A percentile compares a stretch with the other conserved stretches of the same genome.
Conservation (phyloP, 768 basidiomycete species). For the Tulasnella sp. region DNA sequence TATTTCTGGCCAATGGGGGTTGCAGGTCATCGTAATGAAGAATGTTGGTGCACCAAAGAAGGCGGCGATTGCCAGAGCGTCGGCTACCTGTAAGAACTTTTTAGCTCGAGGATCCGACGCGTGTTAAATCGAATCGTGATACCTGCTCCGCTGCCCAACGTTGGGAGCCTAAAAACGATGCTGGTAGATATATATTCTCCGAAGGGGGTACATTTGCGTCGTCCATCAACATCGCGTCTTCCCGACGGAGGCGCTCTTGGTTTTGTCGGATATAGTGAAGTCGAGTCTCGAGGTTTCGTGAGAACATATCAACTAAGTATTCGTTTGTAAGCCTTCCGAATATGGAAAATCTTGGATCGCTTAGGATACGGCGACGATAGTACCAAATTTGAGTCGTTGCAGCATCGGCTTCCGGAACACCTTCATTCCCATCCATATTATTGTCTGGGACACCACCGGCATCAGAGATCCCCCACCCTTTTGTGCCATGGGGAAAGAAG, state of each 20-base stretch:
- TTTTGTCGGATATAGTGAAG: conserved; percentile 33
- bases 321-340: conserved; percentile 34
- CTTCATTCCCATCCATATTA: too few relatives aligned
- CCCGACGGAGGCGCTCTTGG: conserved; percentile 25
- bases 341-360: conserved; percentile 30
- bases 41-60: conserved; percentile 36
- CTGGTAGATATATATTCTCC: conserved; percentile 34
- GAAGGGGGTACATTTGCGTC: conserved; percentile 9
- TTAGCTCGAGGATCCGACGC: background rate
- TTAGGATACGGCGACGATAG: conserved; percentile 32
- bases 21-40: conserved; percentile 48
- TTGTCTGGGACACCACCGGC: too few relatives aligned
- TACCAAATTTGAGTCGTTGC: conserved; percentile 32
- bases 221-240: conserved; percentile 33
- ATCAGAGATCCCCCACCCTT: conserved; percentile 32
- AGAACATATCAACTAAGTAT: conserved; percentile 38
- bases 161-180: conserved; percentile 33
- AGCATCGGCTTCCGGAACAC: conserved; percentile 14
- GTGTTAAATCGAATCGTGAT: too few relatives aligned
- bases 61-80: conserved; percentile 40
- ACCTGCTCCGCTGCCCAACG: conserved; percentile 37
- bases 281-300: conserved; percentile 29
- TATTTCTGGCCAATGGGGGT: conserved; percentile 46
- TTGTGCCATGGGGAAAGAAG: conserved; percentile 33
- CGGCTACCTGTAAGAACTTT: conserved; percentile 20